These are phyloP conservation scores for Russula abietina DNA, from an alignment of 768 basidiomycete species.

Conservation along the genomic window DNA sequence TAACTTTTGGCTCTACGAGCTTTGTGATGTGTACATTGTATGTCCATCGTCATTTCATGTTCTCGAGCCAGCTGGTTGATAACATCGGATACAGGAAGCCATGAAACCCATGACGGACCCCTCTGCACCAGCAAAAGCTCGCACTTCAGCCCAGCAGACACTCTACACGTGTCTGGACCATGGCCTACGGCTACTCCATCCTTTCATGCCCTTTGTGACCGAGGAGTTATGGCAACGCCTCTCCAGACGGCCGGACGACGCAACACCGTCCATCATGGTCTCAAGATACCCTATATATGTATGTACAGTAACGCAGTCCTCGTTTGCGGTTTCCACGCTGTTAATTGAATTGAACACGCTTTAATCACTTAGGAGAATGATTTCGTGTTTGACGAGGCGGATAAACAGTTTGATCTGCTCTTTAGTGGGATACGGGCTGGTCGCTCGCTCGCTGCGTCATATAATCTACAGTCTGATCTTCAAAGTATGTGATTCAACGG, in stretches of 20 bases:
- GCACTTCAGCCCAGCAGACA: slow-evolving; percentile 88
- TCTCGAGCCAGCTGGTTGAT: not conserved
- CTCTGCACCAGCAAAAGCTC: slow-evolving; percentile 51
- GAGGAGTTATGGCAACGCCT: slow-evolving; percentile 98
- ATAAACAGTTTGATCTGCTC: slow-evolving; percentile 80
- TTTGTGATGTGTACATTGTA: slow-evolving; percentile 99
- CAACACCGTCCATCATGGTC: slow-evolving; percentile 85
- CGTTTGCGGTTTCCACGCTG: not conserved
- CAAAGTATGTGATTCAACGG: slow-evolving; percentile 49
- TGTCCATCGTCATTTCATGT: slow-evolving; percentile 28
- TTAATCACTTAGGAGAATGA: slow-evolving; percentile 45
- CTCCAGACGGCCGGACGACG: slow-evolving; percentile 76
- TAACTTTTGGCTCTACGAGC: slow-evolving; percentile 97
- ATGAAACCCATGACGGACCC: slow-evolving; percentile 98
- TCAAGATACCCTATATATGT: slow-evolving; percentile 77
- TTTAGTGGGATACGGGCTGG: slow-evolving; percentile 72
- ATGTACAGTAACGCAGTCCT: slow-evolving; percentile 33
- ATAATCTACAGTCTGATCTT: slow-evolving; percentile 80
- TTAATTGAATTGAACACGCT: not conserved
- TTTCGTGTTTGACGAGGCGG: slow-evolving; percentile 57
- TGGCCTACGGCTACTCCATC: slow-evolving; percentile 86
- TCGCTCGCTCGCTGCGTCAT: slow-evolving; percentile 82
- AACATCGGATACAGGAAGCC: slow-evolving; percentile 61
- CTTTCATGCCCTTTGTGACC: slow-evolving; percentile 99
- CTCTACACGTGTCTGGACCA: slow-evolving; percentile 91